Conservation (phyloP, 495 filamentous ascomycete species). For the Penicillium fimorum region DNA sequence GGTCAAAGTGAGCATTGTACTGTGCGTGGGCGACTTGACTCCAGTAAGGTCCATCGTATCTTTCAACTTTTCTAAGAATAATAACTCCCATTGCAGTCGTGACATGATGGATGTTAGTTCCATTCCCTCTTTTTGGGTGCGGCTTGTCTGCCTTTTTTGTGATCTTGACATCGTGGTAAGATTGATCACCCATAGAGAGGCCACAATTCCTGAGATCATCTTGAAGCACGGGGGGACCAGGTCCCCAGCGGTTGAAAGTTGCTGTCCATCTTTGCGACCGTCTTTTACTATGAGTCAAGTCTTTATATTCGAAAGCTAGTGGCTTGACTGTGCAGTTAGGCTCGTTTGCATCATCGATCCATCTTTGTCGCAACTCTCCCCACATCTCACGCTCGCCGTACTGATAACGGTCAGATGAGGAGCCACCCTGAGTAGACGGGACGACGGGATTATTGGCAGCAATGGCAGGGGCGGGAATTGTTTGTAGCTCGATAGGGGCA, state of each 20-base stretch:
- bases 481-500: neutral
- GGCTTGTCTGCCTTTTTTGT: neutral
- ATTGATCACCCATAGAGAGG: neutral
- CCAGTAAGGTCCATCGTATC: neutral
- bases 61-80: neutral
- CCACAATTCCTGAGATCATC: neutral
- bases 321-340: neutral
- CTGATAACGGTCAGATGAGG: neutral
- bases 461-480: neutral
- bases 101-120: neutral
- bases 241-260: neutral
- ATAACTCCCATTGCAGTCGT: neutral
- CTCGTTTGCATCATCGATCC: neutral
- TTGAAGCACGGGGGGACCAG: neutral
- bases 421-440: neutral
- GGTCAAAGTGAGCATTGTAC: neutral
- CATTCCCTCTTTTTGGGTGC: neutral
- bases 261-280: neutral
- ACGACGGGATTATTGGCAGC: neutral
- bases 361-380: neutral
- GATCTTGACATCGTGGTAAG: neutral
- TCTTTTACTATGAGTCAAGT: neutral
- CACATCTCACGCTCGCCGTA: neutral
- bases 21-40: neutral
- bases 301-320: too few relatives aligned